These are phyloP conservation scores for Gamarada debralockiae DNA, from an alignment of 495 filamentous ascomycete genomes.

Conservation along the genomic window DNA sequence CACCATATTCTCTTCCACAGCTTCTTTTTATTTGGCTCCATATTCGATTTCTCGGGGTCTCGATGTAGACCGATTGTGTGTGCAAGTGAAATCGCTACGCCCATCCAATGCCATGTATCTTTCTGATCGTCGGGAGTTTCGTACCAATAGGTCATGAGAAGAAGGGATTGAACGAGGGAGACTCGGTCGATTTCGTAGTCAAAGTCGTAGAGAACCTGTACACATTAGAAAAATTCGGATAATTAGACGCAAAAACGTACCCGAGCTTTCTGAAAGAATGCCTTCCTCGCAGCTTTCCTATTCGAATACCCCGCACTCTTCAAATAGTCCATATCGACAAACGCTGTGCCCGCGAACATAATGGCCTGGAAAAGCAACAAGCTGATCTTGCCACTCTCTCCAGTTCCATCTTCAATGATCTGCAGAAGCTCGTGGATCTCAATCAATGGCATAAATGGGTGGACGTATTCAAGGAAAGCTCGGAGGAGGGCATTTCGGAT, in stretches of 20 bases:
- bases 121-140: constrained; percentile 87
- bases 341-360: constrained; percentile 29
- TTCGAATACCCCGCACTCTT: constrained; percentile 64
- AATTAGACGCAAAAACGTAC: constrained; percentile 57
- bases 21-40: constrained; percentile 64
- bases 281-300: constrained; percentile 69
- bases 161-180: constrained; percentile 73
- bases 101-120: constrained; percentile 92
- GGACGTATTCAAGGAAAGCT: constrained; percentile 76
- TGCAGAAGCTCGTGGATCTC: constrained; percentile 71
- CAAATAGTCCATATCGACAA: constrained; percentile 68
- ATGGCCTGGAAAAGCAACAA: constrained; percentile 45
- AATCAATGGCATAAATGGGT: constrained; percentile 86
- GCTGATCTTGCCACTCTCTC: constrained; percentile 63
- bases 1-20: constrained; percentile 94
- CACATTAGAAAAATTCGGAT: constrained; percentile 45
- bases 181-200: constrained; percentile 78
- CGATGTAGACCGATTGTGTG: constrained; percentile 83
- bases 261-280: constrained; percentile 75
- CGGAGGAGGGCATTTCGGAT: constrained; percentile 72
- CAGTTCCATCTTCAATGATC: constrained; percentile 61
- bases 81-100: constrained; percentile 75
- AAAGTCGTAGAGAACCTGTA: constrained; percentile 65
- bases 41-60: constrained; percentile 69
- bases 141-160: constrained; percentile 90